Conservation (phyloP, 1,284 basidiomycete species). For the Mixia osmundae region DNA sequence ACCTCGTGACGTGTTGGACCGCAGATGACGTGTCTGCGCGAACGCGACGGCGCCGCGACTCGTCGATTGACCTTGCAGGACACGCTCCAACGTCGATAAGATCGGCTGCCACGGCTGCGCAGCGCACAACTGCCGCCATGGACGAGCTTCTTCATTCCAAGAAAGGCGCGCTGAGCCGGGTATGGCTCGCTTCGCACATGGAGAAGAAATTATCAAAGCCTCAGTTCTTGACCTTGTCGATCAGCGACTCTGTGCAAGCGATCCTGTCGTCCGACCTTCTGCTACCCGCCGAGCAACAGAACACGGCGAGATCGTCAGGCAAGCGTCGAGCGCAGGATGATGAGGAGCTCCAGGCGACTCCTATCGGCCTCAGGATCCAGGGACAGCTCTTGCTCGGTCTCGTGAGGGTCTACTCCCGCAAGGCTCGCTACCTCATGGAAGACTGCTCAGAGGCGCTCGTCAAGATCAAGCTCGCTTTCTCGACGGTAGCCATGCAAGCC, state of each 20-base stretch:
- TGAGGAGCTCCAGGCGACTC: constrained; percentile 23
- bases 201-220: constrained; percentile 92
- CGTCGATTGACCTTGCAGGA: too few relatives aligned
- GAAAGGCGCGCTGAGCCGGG: constrained; percentile 76
- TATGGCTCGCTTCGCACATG: constrained; percentile 98
- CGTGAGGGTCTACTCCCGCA: constrained; percentile 87
- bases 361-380: constrained; percentile 76
- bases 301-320: neutral
- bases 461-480: constrained; percentile 67
- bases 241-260: constrained; percentile 42
- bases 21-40: too few relatives aligned
- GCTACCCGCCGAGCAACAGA: too few relatives aligned
- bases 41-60: too few relatives aligned
- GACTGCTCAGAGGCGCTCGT: constrained; percentile 90
- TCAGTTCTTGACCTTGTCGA: constrained; percentile 78
- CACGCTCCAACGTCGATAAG: too few relatives aligned
- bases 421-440: constrained; percentile 89
- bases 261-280: constrained; percentile 11
- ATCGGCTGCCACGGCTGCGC: too few relatives aligned
- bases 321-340: constrained; percentile 5
- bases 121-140: too few relatives aligned
- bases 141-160: too few relatives aligned
- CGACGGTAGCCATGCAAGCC: too few relatives aligned
- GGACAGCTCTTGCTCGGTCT: constrained; percentile 89
- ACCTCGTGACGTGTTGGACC: too few relatives aligned